Conservation (phyloP, 371 early-diverging fungal species). For the Mortierella sp. region DNA sequence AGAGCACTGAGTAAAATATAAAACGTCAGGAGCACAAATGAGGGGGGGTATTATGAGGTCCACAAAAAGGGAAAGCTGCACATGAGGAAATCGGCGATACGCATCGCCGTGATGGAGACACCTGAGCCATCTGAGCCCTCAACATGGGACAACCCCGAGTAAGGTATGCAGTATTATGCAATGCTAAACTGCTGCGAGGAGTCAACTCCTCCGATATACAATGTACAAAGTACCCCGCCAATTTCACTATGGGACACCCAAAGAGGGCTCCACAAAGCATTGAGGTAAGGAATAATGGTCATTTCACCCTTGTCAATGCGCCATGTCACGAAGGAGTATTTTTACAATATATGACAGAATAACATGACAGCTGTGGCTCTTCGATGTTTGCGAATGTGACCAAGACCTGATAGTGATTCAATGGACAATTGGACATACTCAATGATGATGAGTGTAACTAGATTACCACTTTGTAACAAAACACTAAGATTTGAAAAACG, state of each 20-base stretch:
- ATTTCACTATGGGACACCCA: neutral
- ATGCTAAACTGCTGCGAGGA: neutral
- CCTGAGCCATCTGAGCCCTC: neutral
- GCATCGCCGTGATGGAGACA: neutral
- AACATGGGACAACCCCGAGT: neutral
- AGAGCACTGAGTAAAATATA: neutral
- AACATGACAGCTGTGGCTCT: too few relatives aligned
- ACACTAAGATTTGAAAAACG: too few relatives aligned
- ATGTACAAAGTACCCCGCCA: neutral
- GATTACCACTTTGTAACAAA: too few relatives aligned
- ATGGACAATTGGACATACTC: too few relatives aligned
- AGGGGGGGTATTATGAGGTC: neutral
- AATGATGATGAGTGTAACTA: too few relatives aligned
- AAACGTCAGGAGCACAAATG: constrained; percentile 12
- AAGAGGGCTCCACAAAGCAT: neutral
- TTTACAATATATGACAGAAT: too few relatives aligned
- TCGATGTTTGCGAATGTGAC: too few relatives aligned
- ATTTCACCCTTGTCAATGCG: too few relatives aligned
- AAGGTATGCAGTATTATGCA: constrained; percentile 12
- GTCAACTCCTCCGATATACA: neutral
- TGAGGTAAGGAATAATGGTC: neutral
- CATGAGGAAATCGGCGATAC: neutral
- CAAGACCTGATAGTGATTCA: too few relatives aligned
- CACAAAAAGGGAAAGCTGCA: constrained; percentile 2
- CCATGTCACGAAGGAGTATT: too few relatives aligned